Conservation (phyloP, 208 protist genomes). For the Crithidia bombi region DNA sequence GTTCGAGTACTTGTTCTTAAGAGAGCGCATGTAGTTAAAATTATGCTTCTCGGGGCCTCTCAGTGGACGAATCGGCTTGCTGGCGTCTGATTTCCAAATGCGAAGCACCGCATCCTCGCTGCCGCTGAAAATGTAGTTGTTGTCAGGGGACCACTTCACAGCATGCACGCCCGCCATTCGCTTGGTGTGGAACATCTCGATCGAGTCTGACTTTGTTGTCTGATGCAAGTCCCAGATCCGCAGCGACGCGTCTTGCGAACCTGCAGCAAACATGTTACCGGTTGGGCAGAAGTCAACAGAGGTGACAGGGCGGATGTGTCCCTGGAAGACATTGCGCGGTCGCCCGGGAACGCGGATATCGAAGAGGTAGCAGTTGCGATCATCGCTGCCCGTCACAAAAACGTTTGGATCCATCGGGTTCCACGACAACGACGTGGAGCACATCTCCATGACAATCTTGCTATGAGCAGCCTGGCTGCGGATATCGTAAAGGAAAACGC, state of each 20-base stretch:
- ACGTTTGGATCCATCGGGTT: conserved; percentile 98
- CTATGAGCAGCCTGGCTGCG: conserved; percentile 87
- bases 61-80: conserved; percentile 88
- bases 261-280: conserved; percentile 95
- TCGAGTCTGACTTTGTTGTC: conserved; percentile 85
- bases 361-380: conserved; percentile 98
- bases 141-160: conserved; percentile 93
- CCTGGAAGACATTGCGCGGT: conserved; percentile 95
- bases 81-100: conserved; percentile 96
- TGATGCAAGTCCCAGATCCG: conserved; percentile 94
- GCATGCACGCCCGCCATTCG: conserved; percentile 97
- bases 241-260: conserved; percentile 95
- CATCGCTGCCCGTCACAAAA: conserved; percentile 96
- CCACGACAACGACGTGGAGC: conserved; percentile 94
- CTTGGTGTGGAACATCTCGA: conserved; percentile 98
- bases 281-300: conserved; percentile 97
- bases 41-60: conserved; percentile 89
- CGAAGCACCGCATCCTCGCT: conserved; percentile 97
- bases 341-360: conserved; percentile 95
- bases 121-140: conserved; percentile 95
- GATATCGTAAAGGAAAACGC: conserved; percentile 96
- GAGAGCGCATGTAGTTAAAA: conserved; percentile 93
- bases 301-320: conserved; percentile 94
- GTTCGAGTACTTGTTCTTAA: conserved; percentile 87
- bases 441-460: conserved; percentile 95